Evolutionary conservation across 768 basidiomycete species (phyloP).

Genomic region (Serendipita sp.): DNA sequence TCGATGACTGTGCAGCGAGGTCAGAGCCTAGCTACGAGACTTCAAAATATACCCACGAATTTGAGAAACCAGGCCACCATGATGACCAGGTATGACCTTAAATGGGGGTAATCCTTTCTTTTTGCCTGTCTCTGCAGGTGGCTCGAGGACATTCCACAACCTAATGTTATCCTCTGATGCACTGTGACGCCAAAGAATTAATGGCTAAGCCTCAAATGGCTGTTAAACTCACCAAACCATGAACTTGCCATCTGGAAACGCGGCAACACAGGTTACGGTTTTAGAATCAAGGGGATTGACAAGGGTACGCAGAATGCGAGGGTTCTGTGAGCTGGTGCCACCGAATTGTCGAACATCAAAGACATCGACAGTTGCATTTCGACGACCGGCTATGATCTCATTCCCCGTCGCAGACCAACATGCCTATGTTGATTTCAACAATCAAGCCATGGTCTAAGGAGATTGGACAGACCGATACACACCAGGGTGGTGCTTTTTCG

Average conservation of each 20-base stretch:
- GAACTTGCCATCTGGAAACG: conserved; percentile 85
- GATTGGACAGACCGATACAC: conserved; percentile 56
- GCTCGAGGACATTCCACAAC: conserved; percentile 80
- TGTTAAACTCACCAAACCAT: conserved; percentile 57
- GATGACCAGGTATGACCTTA: conserved; percentile 71
- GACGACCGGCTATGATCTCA: conserved; percentile 78
- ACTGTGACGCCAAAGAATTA: conserved; percentile 22
- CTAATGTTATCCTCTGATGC: conserved; percentile 88
- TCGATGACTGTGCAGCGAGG: conserved; percentile 52
- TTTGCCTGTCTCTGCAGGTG: conserved; percentile 20
- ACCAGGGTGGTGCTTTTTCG: conserved; percentile 91
- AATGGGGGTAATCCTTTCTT: conserved; percentile 1
- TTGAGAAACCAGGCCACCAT: conserved; percentile 84
- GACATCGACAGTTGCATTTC: conserved; percentile 80
- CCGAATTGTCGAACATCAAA: conserved; percentile 87
- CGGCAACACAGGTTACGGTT: conserved; percentile 77
- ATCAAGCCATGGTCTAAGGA: background rate
- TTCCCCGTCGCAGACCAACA: conserved; percentile 85
- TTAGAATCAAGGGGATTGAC: conserved; percentile 80
- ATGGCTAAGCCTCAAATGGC: conserved; percentile 7
- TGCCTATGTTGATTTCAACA: conserved; percentile 39
- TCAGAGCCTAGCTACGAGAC: conserved; percentile 5
- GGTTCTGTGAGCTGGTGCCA: conserved; percentile 43
- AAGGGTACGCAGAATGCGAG: conserved; percentile 63
- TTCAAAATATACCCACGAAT: conserved; percentile 48